Percentiles rank a stretch among this genome's conserved stretches.
These are phyloP conservation scores for Actinidia polygama DNA, from an alignment of 179 eudicot species.

Conservation along the genomic window DNA sequence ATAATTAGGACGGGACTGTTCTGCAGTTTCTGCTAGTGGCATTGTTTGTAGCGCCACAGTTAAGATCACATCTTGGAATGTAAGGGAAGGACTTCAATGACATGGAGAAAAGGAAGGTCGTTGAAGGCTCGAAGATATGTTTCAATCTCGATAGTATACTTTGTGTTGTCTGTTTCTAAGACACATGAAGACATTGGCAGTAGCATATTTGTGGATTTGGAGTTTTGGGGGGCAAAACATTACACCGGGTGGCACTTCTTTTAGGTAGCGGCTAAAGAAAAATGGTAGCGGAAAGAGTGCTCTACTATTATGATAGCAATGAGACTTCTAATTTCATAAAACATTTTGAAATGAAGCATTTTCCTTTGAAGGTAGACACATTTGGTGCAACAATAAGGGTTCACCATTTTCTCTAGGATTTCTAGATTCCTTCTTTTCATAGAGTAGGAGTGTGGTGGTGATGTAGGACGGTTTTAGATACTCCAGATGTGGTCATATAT, in stretches of 20 bases:
- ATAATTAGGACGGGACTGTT: not conserved
- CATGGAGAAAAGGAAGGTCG: not conserved
- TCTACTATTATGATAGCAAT: not conserved
- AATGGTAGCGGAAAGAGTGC: not conserved
- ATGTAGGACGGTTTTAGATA: not conserved
- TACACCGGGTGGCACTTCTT: not conserved
- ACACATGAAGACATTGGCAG: not conserved
- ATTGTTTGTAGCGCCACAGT: not conserved
- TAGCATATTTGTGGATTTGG: not conserved
- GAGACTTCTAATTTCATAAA: not conserved
- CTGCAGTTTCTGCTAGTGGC: not conserved
- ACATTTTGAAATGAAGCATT: slow-evolving; percentile 3
- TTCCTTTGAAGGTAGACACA: not conserved
- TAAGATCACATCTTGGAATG: not conserved
- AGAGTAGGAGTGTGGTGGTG: not conserved
- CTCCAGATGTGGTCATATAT: not conserved
- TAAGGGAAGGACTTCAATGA: not conserved
- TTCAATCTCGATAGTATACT: not conserved
- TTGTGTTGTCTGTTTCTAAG: not conserved
- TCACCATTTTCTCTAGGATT: not conserved
- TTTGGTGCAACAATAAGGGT: not conserved
- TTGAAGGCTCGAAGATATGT: not conserved
- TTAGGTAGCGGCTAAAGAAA: not conserved
- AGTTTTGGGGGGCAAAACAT: not conserved
- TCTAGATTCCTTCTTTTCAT: not conserved